Base-by-base conservation (phyloP, 768 basidiomycete species). In the Rhodotorula kratochvilovae region DNA sequence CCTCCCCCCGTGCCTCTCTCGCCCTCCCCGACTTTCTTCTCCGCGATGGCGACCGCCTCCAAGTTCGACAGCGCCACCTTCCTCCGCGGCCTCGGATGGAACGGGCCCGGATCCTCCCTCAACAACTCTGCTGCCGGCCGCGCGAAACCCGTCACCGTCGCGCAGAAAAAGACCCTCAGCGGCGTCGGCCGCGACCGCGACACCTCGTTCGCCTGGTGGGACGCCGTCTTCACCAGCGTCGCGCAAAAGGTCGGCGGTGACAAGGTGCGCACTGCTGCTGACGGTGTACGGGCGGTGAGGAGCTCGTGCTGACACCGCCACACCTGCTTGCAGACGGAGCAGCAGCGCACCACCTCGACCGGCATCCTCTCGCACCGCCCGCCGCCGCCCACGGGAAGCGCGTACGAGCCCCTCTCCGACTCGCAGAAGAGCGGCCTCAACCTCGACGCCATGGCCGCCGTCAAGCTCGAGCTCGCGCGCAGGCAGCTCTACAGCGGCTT, bases 161-260 rank as follows among this genome's bases (percentile, higher is more conserved):
- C 61, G 11, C 75, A 77, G 63, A 77, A 76, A 68, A 77, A 73
- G 68, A 73, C 63, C 27, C 68, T 77, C 45, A 23, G 54, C 13
- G 77, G 77, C 16, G 67, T 77, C 7, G 77, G 77, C 23, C 61
- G 68, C 35, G 77, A 77, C 61, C 51, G 77, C 23, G 77, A 77
- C 36, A 74, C 73, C 19, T 72, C 68, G 11, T 76, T 76, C 48
- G 64, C 70, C 39, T 77, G 77, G 77, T 77, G 77, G 77, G 77
- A 77, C 45, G 71, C 72, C 48, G 66, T 76, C 25, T 77, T 76
- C 43, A 50, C 54, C 2, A 65, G 57, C 42, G 75, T 76, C 5
- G 77, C 75, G 8, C 68, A 57, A 13, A 74, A 75, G 64, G 73
- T 68, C 54, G 66, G 68, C 27, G 42, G 56, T 1, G 67, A 36